Evolutionary conservation across 2,329 filamentous ascomycete species (phyloP).

Genomic region (Amesomyces nigricolor): DNA sequence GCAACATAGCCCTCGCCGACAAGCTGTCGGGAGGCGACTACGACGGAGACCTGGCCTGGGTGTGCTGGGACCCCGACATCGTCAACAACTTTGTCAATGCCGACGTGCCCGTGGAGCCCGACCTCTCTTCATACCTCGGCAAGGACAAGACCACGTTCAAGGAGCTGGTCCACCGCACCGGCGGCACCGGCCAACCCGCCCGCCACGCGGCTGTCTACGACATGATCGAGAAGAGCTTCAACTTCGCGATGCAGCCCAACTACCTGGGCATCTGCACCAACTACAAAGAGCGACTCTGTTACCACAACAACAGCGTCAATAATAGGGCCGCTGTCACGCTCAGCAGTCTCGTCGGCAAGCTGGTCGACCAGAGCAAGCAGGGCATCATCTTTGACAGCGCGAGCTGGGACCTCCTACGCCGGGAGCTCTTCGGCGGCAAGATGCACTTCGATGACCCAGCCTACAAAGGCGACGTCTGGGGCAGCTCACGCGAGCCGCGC

Average conservation of each 20-base stretch:
- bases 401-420: conserved; percentile 38
- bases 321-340: conserved; percentile 41
- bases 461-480: conserved; percentile 39
- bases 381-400: conserved; percentile 43
- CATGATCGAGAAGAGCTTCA: conserved; percentile 50
- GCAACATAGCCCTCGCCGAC: conserved; percentile 57
- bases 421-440: conserved; percentile 23
- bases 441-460: conserved; percentile 33
- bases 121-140: conserved; percentile 45
- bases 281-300: conserved; percentile 58
- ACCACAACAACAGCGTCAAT: conserved; percentile 49
- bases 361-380: conserved; percentile 56
- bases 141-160: conserved; percentile 44
- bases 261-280: conserved; percentile 60
- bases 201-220: conserved; percentile 31
- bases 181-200: not conserved
- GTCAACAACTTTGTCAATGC: conserved; percentile 63
- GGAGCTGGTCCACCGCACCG: conserved; percentile 34
- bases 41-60: conserved; percentile 72
- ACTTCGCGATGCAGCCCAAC: conserved; percentile 51
- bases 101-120: conserved; percentile 38
- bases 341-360: conserved; percentile 45
- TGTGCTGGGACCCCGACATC: conserved; percentile 65
- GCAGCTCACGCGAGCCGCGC: conserved; percentile 21
- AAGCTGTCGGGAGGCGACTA: conserved; percentile 76